A percentile compares a stretch with the other conserved stretches of the same genome.
These are phyloP conservation scores for Ganoderma sinense DNA, from an alignment of 1,284 basidiomycete genomes.

Conservation along the genomic window DNA sequence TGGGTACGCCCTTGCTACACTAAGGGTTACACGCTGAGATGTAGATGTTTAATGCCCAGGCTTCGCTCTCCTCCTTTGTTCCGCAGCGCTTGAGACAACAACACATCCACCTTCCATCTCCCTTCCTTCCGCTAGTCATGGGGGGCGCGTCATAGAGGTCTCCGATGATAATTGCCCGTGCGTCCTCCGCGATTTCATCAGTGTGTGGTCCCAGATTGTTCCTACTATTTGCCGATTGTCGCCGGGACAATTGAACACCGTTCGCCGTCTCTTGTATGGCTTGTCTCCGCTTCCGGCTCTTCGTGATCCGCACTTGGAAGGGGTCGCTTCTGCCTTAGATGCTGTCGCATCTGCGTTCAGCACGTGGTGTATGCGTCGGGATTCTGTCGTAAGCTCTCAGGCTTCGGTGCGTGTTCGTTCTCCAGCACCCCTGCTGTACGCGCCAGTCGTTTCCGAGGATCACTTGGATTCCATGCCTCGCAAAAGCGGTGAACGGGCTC, in stretches of 20 bases:
- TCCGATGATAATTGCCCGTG: neutral
- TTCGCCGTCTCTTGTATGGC: neutral
- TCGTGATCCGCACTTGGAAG: neutral
- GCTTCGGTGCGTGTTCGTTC: neutral
- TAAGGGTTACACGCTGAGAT: neutral
- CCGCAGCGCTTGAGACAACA: neutral
- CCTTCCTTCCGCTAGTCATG: neutral
- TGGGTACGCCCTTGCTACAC: neutral
- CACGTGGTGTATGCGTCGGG: neutral
- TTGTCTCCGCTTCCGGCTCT: neutral
- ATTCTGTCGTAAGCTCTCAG: neutral
- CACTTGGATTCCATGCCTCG: neutral
- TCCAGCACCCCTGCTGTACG: neutral
- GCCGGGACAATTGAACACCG: neutral
- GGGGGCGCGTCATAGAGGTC: neutral
- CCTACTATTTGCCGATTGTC: slow-evolving; percentile 8
- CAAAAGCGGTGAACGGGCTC: neutral
- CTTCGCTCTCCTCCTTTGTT: neutral
- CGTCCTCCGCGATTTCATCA: neutral
- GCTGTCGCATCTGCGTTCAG: neutral
- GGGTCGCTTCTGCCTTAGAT: neutral
- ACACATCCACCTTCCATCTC: neutral
- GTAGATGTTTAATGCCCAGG: neutral
- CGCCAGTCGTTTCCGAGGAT: neutral
- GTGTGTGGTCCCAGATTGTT: slow-evolving; percentile 4